phyloP scores from a whole-genome alignment of 73 alveolate genomes.

The Paramecium tetraurelia region DNA sequence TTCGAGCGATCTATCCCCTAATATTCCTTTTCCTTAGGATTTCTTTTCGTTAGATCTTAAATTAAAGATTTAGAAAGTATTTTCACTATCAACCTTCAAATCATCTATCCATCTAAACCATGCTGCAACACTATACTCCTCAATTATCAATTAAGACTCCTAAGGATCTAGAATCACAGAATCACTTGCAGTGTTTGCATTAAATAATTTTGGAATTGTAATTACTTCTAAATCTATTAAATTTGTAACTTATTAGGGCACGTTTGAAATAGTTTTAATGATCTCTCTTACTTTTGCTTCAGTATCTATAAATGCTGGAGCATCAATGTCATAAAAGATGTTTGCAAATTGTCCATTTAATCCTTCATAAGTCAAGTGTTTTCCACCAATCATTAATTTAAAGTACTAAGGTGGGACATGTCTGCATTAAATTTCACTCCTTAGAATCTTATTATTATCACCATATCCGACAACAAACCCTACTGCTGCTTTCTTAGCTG shows the following conservation, averaged over 20 bases:
- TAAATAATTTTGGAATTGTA: neutral
- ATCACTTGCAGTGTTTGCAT: neutral
- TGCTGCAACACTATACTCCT: constrained; percentile 30
- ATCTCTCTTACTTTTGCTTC: neutral
- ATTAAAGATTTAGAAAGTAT: constrained; percentile 35
- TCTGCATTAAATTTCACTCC: neutral
- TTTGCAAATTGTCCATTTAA: constrained; percentile 38
- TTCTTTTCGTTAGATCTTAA: constrained; percentile 16
- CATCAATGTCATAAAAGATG: constrained; percentile 29
- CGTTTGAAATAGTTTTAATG: neutral
- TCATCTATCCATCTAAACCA: constrained; percentile 54
- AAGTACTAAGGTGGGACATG: constrained; percentile 35
- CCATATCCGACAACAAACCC: constrained; percentile 25
- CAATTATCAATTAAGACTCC: neutral
- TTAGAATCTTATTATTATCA: neutral
- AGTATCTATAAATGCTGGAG: constrained; percentile 17
- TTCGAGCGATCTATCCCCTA: constrained; percentile 42
- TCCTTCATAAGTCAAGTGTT: neutral
- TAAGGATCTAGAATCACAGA: neutral
- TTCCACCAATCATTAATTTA: constrained; percentile 17
- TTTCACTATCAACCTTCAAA: neutral
- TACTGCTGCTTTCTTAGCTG: neutral
- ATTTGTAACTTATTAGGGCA: neutral
- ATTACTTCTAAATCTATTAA: neutral
- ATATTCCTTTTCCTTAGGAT: neutral